Evolutionary conservation across 306 rosid genomes (phyloP).

Genomic region (Cajanus cajan): DNA sequence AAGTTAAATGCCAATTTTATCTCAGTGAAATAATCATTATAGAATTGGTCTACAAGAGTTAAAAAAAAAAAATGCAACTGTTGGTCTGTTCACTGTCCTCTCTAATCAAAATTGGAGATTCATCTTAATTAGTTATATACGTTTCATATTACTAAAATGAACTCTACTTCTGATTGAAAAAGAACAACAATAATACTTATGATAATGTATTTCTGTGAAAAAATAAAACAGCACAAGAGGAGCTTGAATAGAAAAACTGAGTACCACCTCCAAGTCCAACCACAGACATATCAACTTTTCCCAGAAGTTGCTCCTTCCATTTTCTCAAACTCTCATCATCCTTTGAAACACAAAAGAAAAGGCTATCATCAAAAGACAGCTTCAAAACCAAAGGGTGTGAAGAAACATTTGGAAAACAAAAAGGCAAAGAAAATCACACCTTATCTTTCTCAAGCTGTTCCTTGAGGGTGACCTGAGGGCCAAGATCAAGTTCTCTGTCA

Average conservation of each 20-base stretch:
- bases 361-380: slow-evolving; percentile 6
- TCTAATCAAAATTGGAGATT: too few species aligned
- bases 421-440: slow-evolving; percentile 32
- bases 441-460: slow-evolving; percentile 93
- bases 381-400: background rate
- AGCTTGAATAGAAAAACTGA: background rate
- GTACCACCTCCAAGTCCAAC: slow-evolving; percentile 76
- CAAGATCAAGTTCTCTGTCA: slow-evolving; percentile 47
- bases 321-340: slow-evolving; percentile 88
- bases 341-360: slow-evolving; percentile 35
- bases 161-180: too few species aligned
- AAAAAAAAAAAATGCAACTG: background rate
- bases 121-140: too few species aligned
- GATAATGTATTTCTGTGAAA: too few species aligned
- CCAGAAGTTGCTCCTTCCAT: slow-evolving; percentile 92
- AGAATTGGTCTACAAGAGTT: background rate
- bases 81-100: too few species aligned
- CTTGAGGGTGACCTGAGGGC: slow-evolving; percentile 84
- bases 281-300: slow-evolving; percentile 67
- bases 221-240: background rate
- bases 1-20: background rate
- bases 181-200: too few species aligned
- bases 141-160: too few species aligned
- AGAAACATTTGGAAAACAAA: background rate
- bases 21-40: background rate